Base-by-base conservation (phyloP, 2,329 filamentous ascomycete species). In the Paecilomyces dactylethromorphus region DNA sequence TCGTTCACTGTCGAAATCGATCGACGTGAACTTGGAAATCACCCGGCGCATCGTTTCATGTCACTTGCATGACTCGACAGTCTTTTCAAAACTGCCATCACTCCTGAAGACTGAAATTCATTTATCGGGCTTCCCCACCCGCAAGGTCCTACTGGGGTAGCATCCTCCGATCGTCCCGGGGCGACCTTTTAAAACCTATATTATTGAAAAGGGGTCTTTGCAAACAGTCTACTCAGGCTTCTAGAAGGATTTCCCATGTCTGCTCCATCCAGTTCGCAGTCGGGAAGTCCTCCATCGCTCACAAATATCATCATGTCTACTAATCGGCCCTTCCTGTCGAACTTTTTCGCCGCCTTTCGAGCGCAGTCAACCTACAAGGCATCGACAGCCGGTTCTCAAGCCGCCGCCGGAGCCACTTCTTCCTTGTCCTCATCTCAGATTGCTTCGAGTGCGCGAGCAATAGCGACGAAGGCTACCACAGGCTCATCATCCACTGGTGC, bases 321-420 rank as follows among this genome's bases (percentile, higher is more conserved):
- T 63, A 87, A 88, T 75, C 76, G 85, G 59, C 85, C 81, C 54
- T 88, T 88, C 75, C 80, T 89, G 66, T 81, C 84, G 64, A 85
- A 85, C 76, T 87, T 88, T 75, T 81, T 88, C 62, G 82, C 86
- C 54, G 84, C 85, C 62, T 89, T 89, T 68, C 81, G 86, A 56
- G 84, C 86, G 55, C 85, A 87, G 68, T 85, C 84, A 50, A 78
- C 81, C 58, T 80, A 84, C 63, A 87, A 87, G 67, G 76, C 84
- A 24, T 78, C 68, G 31, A 65, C 70, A 13, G 65, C 76, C 22
- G 70, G 69, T 15, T 61, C 72, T 4, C 64, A 69, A 45, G 65
- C 75, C 8, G 73, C 75, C 56, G 69, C 63, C 61, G 65, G 77
- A 54, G 63, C 69, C 49, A 68, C 66, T 1, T 68, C 77, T 49